Evolutionary conservation across 1,284 basidiomycete genomes (phyloP).

Genomic region (Sanghuangporus baumii): DNA sequence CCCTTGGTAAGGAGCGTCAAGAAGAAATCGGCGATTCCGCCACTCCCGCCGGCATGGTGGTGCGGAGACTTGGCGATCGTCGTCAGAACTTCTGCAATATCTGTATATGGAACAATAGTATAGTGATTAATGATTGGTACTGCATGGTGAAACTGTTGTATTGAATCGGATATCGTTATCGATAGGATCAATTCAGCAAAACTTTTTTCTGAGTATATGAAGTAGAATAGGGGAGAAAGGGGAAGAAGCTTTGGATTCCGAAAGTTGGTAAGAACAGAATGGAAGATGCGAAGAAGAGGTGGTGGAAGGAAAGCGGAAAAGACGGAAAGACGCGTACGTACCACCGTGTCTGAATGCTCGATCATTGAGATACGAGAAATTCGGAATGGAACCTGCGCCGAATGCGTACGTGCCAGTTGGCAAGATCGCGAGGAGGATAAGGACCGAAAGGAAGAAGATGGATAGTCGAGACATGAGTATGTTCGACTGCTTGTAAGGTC

Average conservation of each 20-base stretch:
- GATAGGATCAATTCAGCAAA: too few species aligned
- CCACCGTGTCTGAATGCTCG: slow-evolving; percentile 13
- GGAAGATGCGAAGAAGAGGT: background rate
- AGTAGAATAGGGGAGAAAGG: too few species aligned
- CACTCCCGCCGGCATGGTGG: slow-evolving; percentile 21
- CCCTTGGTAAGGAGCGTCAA: slow-evolving; percentile 10
- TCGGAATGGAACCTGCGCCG: slow-evolving; percentile 11
- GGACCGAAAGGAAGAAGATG: background rate
- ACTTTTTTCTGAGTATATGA: too few species aligned
- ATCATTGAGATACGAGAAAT: slow-evolving; percentile 5
- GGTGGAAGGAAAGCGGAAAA: background rate
- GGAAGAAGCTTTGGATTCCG: background rate
- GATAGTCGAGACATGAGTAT: background rate
- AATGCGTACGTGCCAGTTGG: slow-evolving; percentile 1
- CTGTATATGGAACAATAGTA: slow-evolving; percentile 13
- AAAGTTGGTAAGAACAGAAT: background rate
- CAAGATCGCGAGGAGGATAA: slow-evolving; percentile 6
- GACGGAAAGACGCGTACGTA: background rate
- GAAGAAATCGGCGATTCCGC: slow-evolving; percentile 22
- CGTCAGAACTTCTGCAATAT: slow-evolving; percentile 29
- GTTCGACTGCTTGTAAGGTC: too few species aligned
- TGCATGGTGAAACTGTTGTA: too few species aligned
- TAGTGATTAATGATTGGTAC: too few species aligned
- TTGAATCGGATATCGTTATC: too few species aligned
- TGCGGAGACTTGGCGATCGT: slow-evolving; percentile 31